Conservation (phyloP, 2,329 filamentous ascomycete genomes). For the Cladophialophora exuberans region DNA sequence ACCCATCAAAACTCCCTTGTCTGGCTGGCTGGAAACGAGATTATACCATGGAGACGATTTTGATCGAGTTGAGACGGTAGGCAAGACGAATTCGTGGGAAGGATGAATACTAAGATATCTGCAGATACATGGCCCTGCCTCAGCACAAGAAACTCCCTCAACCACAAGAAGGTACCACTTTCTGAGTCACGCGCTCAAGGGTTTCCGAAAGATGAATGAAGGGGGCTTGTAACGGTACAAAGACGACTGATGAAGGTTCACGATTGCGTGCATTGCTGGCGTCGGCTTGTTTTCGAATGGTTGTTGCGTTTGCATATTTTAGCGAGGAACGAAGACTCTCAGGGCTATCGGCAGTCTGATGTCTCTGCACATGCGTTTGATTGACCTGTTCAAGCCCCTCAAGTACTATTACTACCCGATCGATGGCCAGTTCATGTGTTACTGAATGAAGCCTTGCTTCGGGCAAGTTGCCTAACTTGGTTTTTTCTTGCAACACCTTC, state of each 20-base stretch:
- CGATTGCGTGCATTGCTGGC: conserved; percentile 23
- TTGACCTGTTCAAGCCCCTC: too few species aligned
- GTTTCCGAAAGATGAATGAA: conserved; percentile 9
- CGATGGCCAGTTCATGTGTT: too few species aligned
- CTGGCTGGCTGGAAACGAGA: conserved; percentile 88
- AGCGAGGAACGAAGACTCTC: too few species aligned
- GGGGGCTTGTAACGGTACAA: conserved; percentile 13
- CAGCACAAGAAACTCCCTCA: conserved; percentile 94
- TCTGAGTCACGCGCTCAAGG: conserved; percentile 26
- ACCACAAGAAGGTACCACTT: conserved; percentile 80
- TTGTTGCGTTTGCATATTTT: too few species aligned
- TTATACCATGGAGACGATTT: conserved; percentile 91
- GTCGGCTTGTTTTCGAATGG: conserved; percentile 5
- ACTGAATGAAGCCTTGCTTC: too few species aligned
- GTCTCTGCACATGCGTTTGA: too few species aligned
- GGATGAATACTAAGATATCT: conserved; percentile 1
- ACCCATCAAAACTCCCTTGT: conserved; percentile 80
- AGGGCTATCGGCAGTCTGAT: too few species aligned
- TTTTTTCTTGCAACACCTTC: too few species aligned
- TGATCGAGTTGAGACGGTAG: conserved; percentile 82
- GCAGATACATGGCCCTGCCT: conserved; percentile 88
- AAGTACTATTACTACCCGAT: too few species aligned
- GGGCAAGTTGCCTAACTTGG: too few species aligned
- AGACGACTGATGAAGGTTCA: conserved; percentile 23
- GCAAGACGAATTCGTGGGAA: conserved; percentile 34